phyloP scores from a whole-genome alignment of 371 early-diverging fungal species.

The Funneliformis caledonium region DNA sequence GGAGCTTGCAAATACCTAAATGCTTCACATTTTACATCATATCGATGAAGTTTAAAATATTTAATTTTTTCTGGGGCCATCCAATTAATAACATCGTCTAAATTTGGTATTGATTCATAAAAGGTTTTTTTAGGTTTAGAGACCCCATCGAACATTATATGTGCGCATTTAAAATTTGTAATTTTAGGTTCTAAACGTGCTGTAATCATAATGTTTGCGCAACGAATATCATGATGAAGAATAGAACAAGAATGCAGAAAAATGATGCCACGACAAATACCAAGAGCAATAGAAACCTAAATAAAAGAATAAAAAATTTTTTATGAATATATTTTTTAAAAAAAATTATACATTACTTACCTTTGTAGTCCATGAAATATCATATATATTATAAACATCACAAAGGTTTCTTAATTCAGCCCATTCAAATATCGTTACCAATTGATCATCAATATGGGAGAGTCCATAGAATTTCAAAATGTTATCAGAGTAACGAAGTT shows the following conservation, averaged over 20 bases:
- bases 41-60: background rate
- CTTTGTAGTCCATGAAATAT: constrained; percentile 21
- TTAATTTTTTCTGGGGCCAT: constrained; percentile 38
- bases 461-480: constrained; percentile 31
- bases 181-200: background rate
- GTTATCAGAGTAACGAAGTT: constrained; percentile 8
- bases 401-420: constrained; percentile 13
- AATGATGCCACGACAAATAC: constrained; percentile 4
- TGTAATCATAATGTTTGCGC: constrained; percentile 12
- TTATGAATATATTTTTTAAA: too few species aligned
- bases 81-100: background rate
- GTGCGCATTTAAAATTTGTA: constrained; percentile 29
- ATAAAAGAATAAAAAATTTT: too few species aligned
- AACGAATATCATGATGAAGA: constrained; percentile 13
- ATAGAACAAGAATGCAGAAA: background rate
- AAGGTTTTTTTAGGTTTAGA: background rate
- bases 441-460: background rate
- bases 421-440: constrained; percentile 13
- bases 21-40: constrained; percentile 31
- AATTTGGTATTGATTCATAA: constrained; percentile 2
- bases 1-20: constrained; percentile 1
- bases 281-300: constrained; percentile 16
- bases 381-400: constrained; percentile 17
- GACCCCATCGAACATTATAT: background rate
- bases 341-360: background rate